Evolutionary conservation across 208 protist species (phyloP), one percentile per base, ranked within the genome.

Genomic region (Giardia muris): DNA sequence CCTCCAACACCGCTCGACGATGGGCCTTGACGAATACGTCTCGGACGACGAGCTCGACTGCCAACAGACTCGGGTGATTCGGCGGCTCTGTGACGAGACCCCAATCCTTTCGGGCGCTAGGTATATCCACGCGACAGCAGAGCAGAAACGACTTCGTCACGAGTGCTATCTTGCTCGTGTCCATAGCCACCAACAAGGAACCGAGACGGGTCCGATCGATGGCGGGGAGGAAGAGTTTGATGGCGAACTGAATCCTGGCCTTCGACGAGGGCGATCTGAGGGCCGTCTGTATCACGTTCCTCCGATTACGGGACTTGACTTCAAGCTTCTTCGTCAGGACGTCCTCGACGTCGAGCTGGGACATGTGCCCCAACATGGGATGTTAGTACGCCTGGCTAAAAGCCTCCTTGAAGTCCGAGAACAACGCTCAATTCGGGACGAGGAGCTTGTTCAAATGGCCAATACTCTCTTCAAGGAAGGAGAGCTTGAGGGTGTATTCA

Each of bases 321-420:
- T 47, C 44, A 90, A 90, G 87, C 2, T 4, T 2, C 44, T 90
- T 47, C 2, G 44, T 47, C 45, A 2, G 45, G 87, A 90, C 19
- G 19, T 90, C 43, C 0, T 45, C 48, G 87, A 90, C 48, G 45
- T 90, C 1, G 87, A 90, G n/a, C n/a, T 90, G 19, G 87, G 87
- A n/a, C 43, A 47, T 2, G 48, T 90, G 19, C 87, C 87, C 2
- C 2, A 90, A 90, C 46, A 43, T 1, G 87, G 45, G 46, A 47
- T 3, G 2, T 39, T 90, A 43, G 45, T 90, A 4, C 46, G 1
- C 4, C n/a, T 90, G 2, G 87, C 87, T 30, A 90, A 90, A 45
- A 47, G 2, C 2, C 19, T 90, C 1, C 42, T 90, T 1, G 42
- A 90, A 90, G 48, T 90, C 1, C 2, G 45, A 45, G 10, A 47